Base-by-base conservation (phyloP, 2,329 filamentous ascomycete genomes). In the Thermomyces lanuginosus region DNA sequence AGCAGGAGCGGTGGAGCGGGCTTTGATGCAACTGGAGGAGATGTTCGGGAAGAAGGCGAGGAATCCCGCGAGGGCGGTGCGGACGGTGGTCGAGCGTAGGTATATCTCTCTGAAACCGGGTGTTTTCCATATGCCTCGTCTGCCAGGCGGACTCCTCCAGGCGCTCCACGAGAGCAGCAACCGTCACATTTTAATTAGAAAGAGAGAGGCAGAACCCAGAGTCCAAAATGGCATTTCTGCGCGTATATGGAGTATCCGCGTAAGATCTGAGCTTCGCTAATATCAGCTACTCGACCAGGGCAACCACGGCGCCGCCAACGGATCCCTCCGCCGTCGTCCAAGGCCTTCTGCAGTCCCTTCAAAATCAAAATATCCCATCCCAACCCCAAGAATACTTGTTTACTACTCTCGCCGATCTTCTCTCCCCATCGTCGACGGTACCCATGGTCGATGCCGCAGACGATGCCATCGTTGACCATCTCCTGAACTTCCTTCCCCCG, bases 61-160 rank as follows among this genome's bases (percentile, higher is more conserved):
- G 74, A 72, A 41, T 72, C 86, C 38, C 69, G 91, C 60, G 83
- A 92, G 56, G 89, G 86, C 34, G 89, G 91, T 50, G 82, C 82
- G 42, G 89, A 95, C 58, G 89, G 91, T 48, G 91, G 81, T 60
- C 74, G 89, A 93, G 89, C 86, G 89, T 98, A 95, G 86, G 91
- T 98, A 56, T 50, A 55, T 52, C 53, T 56, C 51, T 58, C 53
- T 49, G 36, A 35, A 32, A 36, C 36, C 31, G 34, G 35, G 30
- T 36, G 34, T 31, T 29, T 10, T 8, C 10, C 10, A 20, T 10
- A 7, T 20, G 18, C 18, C 7, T 20, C n/a, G n/a, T n/a, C n/a
- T n/a, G n/a, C n/a, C n/a, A n/a, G n/a, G n/a, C n/a, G n/a, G n/a
- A n/a, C n/a, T n/a, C n/a, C n/a, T n/a, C n/a, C n/a, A n/a, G n/a